phyloP scores from a whole-genome alignment of 768 basidiomycete species.

The Leccinum barrowsii region DNA sequence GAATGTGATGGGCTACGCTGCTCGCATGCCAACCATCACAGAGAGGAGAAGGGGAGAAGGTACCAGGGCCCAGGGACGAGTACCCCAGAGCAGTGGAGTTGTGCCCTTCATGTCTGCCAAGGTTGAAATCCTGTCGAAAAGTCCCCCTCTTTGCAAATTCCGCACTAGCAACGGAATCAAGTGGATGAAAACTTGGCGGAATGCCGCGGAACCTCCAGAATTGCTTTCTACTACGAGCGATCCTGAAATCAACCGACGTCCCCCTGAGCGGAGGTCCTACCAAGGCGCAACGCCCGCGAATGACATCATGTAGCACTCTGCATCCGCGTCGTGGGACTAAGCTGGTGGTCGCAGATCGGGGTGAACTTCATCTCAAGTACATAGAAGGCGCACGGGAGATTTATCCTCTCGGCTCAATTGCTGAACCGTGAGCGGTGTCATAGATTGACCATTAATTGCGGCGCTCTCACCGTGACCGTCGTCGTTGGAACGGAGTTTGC shows the following conservation, averaged over 20 bases:
- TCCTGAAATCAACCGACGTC: neutral
- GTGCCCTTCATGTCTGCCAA: neutral
- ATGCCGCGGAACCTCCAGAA: neutral
- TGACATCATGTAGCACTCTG: neutral
- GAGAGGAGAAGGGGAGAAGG: neutral
- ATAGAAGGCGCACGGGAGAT: neutral
- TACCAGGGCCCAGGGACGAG: neutral
- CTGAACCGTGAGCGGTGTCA: neutral
- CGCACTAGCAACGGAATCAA: slow-evolving; percentile 1
- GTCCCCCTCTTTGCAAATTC: neutral
- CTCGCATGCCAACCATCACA: neutral
- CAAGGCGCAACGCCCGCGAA: slow-evolving; percentile 21
- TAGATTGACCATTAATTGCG: neutral
- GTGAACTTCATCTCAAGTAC: neutral
- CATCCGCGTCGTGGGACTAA: neutral
- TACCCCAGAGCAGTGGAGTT: neutral
- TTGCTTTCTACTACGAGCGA: neutral
- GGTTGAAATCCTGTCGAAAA: neutral
- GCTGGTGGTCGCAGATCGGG: neutral
- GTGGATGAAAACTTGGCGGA: neutral
- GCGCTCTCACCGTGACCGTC: neutral
- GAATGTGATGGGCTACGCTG: neutral
- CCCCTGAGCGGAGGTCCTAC: neutral
- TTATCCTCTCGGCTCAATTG: neutral
- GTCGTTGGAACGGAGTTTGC: slow-evolving; percentile 4